Evolutionary conservation across 108 stramenopile genomes (phyloP), one percentile per base, ranked within the genome.

Genomic region (Nannochloropsis oceanica): DNA sequence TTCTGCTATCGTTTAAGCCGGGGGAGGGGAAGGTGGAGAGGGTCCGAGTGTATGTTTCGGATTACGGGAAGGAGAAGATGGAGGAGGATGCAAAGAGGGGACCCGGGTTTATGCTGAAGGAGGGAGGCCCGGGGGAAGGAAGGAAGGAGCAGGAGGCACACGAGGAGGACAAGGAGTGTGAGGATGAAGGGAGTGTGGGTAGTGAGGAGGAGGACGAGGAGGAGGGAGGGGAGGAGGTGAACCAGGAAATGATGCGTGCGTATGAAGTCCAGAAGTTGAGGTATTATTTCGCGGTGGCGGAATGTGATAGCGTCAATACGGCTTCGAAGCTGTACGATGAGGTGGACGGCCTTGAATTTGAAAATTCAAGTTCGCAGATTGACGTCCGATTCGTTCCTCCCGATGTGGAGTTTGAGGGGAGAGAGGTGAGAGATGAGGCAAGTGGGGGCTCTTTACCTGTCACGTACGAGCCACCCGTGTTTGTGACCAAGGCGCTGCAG

Each of bases 291-390:
- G 97, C 96, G 22, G 90, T 98, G 44, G 94, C 93, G 8, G 93
- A 95, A 73, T 97, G 95, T 87, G 82, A 92, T 42, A 90, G 92
- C 18, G 84, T 89, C 26, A 88, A 90, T 22, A 90, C 94, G 46
- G 95, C 98, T 50, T 93, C 96, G 27, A 83, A 86, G 13, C 92
- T 95, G 20, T 99, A 99, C 88, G 85, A 91, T 46, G 80, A 87
- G 83, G 86, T 97, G 0, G 96, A 99, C 87, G 97, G 97, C 25
- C 92, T 98, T 90, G 98, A 99, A 87, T 93, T 97, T 86, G 98
- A 96, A 84, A 93, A 94, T 84, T 95, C 95, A 12, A 93, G 95
- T 88, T 92, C 95, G 14, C 92, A 91, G 42, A 91, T 99, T 34
- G 98, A 99, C 90, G 80, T 99, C 12, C 91, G 98, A 44, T 93